phyloP scores from a whole-genome alignment of 2,329 filamentous ascomycete species.

The Ascochyta koolunga region DNA sequence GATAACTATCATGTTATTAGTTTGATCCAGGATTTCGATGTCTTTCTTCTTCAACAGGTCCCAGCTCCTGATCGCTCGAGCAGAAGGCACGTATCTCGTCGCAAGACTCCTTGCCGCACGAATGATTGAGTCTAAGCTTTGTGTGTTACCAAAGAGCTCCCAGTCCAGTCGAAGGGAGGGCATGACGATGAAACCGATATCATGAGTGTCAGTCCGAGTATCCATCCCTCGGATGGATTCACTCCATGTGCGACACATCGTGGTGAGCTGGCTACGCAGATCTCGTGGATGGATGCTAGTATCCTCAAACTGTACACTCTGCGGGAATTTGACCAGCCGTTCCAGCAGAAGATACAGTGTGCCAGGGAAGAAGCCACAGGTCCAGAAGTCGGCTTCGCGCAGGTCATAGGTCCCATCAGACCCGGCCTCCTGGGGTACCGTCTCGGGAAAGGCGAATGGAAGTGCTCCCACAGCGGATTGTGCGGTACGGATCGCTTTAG shows the following conservation, averaged over 20 bases:
- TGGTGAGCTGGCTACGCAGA: conserved; percentile 16
- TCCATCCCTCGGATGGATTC: conserved; percentile 50
- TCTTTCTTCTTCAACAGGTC: conserved; percentile 51
- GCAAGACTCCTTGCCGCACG: conserved; percentile 48
- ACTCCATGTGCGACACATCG: conserved; percentile 41
- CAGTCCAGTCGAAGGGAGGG: conserved; percentile 49
- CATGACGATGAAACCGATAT: conserved; percentile 54
- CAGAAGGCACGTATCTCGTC: conserved; percentile 43
- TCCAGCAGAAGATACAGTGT: conserved; percentile 52
- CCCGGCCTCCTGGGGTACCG: conserved; percentile 18
- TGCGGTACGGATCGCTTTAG: conserved; percentile 26
- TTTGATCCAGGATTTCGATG: conserved; percentile 47
- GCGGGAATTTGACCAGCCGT: conserved; percentile 36
- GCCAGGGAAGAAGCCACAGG: conserved; percentile 57
- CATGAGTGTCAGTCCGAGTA: conserved; percentile 47
- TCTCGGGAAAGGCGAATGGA: conserved; percentile 25
- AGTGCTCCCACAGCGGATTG: conserved; percentile 17
- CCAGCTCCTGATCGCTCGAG: conserved; percentile 53
- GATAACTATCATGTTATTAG: conserved; percentile 50
- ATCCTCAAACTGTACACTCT: conserved; percentile 14
- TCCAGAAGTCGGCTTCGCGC: conserved; percentile 54
- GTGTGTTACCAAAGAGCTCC: conserved; percentile 49
- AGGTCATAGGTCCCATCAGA: conserved; percentile 47
- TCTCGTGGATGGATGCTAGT: conserved; percentile 1
- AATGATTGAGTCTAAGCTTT: conserved; percentile 45